A percentile compares a stretch with the other conserved stretches of the same genome.
phyloP scores from a whole-genome alignment of 257 asterid genomes.

The Fraxinus quadrangulata region DNA sequence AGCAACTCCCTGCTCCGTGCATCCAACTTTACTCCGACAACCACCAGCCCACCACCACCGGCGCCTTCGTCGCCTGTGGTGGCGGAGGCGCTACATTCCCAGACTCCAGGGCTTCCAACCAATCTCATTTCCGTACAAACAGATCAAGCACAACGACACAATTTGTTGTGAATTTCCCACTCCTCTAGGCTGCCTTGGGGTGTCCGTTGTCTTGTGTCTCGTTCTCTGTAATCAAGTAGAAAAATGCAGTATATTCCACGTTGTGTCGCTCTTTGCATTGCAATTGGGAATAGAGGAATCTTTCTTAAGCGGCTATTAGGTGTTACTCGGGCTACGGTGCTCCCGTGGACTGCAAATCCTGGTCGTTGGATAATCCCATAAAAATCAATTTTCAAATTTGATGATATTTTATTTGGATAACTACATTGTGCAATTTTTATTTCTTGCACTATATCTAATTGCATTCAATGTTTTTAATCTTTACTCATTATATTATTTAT shows the following conservation, averaged over 20 bases:
- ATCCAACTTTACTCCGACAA: conserved; percentile 80
- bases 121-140: conserved; percentile 38
- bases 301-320: conserved; percentile 12
- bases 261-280: conserved; percentile 1
- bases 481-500: no score
- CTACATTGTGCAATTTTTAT: no score
- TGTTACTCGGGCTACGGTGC: conserved; percentile 3
- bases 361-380: background rate
- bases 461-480: no score
- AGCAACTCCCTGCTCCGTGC: conserved; percentile 72
- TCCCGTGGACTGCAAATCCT: conserved; percentile 4
- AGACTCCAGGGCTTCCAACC: conserved; percentile 27
- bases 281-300: background rate
- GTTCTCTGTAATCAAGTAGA: background rate
- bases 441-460: no score
- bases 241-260: background rate
- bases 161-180: conserved; percentile 7
- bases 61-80: conserved; percentile 29
- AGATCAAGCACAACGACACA: conserved; percentile 29
- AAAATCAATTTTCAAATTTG: no score
- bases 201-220: conserved; percentile 5
- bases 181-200: background rate
- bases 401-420: no score
- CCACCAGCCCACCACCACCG: conserved; percentile 55
- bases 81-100: conserved; percentile 35